Conservation (phyloP, 2,329 filamentous ascomycete genomes). For the Neurospora crassa region DNA sequence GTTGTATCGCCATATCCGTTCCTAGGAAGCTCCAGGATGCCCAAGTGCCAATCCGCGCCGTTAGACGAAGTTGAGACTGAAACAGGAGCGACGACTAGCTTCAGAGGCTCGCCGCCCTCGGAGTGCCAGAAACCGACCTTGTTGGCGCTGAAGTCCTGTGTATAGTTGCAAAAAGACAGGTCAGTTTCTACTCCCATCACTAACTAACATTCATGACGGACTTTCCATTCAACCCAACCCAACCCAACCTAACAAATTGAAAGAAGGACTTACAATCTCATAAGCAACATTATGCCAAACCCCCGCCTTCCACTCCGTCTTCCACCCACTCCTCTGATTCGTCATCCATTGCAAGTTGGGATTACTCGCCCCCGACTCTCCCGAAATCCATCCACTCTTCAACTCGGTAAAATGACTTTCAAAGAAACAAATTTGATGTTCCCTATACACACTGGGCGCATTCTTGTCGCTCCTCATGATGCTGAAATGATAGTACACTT, state of each 20-base stretch:
- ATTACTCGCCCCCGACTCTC: slow-evolving; percentile 32
- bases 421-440: slow-evolving; percentile 56
- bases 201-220: background rate
- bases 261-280: slow-evolving; percentile 40
- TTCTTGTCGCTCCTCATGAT: slow-evolving; percentile 50
- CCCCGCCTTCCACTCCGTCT: slow-evolving; percentile 46
- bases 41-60: slow-evolving; percentile 64
- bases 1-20: slow-evolving; percentile 40
- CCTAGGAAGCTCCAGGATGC: slow-evolving; percentile 55
- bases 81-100: slow-evolving; percentile 50
- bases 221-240: background rate
- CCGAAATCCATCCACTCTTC: slow-evolving; percentile 54
- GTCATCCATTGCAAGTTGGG: slow-evolving; percentile 56
- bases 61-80: slow-evolving; percentile 53
- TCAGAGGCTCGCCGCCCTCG: slow-evolving; percentile 47
- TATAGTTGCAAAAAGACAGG: background rate
- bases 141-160: slow-evolving; percentile 46
- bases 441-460: slow-evolving; percentile 47
- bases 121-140: slow-evolving; percentile 64
- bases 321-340: slow-evolving; percentile 51
- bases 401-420: slow-evolving; percentile 67
- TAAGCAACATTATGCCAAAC: slow-evolving; percentile 70
- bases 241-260: background rate
- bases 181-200: background rate
- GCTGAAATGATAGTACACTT: slow-evolving; percentile 62